These are phyloP conservation scores for Beauveria australis DNA, from an alignment of 2,329 filamentous ascomycete genomes.

Conservation along the genomic window DNA sequence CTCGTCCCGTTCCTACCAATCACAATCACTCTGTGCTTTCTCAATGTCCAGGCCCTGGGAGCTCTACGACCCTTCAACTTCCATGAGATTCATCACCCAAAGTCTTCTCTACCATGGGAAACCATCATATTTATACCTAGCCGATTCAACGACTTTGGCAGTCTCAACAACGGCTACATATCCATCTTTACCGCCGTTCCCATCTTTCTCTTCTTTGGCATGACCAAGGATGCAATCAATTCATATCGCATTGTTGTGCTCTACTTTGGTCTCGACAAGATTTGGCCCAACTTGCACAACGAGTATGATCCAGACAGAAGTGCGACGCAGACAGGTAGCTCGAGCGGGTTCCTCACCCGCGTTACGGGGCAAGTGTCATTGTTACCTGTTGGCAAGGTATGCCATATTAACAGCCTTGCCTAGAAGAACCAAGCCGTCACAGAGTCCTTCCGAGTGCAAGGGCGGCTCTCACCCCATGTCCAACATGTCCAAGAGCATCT, in stretches of 20 bases:
- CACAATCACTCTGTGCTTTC: constrained; percentile 29
- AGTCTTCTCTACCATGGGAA: constrained; percentile 32
- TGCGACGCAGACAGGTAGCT: not conserved
- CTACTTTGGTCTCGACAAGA: constrained; percentile 31
- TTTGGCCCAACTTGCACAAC: constrained; percentile 34
- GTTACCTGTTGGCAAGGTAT: not conserved
- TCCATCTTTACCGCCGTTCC: constrained; percentile 37
- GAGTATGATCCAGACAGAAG: constrained; percentile 30
- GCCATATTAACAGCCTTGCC: not conserved
- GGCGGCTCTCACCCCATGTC: not conserved
- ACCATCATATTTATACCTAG: constrained; percentile 39
- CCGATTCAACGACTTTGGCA: constrained; percentile 27
- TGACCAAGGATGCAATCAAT: constrained; percentile 44
- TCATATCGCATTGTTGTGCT: constrained; percentile 36
- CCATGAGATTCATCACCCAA: constrained; percentile 30
- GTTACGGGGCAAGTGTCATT: not conserved
- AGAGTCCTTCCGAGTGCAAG: not conserved
- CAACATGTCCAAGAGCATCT: not conserved
- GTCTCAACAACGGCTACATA: constrained; percentile 41
- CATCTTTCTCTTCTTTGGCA: constrained; percentile 48
- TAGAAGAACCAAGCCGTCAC: not conserved
- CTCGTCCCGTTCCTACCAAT: constrained; percentile 44
- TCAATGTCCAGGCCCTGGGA: constrained; percentile 30
- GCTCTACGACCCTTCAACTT: constrained; percentile 32
- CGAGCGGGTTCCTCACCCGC: not conserved